These are phyloP conservation scores for Cyberlindnera amylophila DNA, from an alignment of 805 yeast genomes.

Conservation along the genomic window DNA sequence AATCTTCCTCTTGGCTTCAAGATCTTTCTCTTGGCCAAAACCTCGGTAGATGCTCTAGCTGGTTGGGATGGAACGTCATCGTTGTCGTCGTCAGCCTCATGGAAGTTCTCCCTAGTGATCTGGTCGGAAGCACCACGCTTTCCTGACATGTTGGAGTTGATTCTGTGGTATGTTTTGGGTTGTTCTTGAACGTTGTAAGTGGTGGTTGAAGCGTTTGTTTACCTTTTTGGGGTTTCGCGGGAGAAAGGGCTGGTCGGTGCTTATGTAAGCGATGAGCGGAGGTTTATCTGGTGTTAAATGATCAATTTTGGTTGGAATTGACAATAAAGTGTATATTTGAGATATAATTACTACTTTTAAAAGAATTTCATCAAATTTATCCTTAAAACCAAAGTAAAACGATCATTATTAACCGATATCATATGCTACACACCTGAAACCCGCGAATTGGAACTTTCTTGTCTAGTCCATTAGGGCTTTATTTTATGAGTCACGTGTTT, in stretches of 20 bases:
- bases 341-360: too few species aligned
- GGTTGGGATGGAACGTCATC: slow-evolving; percentile 36
- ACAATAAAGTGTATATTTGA: too few species aligned
- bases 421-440: too few species aligned
- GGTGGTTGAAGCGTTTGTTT: not conserved
- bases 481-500: too few species aligned
- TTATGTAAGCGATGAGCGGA: not conserved
- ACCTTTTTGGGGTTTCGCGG: not conserved
- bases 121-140: slow-evolving; percentile 70
- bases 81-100: slow-evolving; percentile 31
- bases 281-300: too few species aligned
- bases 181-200: not conserved
- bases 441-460: not conserved
- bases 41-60: slow-evolving; percentile 53
- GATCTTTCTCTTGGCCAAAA: slow-evolving; percentile 67
- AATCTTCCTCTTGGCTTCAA: slow-evolving; percentile 50
- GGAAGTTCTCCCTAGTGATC: slow-evolving; percentile 49
- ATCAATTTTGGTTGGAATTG: not conserved
- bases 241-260: too few species aligned
- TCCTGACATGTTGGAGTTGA: slow-evolving; percentile 39
- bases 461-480: not conserved
- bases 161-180: not conserved
- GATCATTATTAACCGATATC: not conserved
- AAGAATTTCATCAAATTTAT: too few species aligned
- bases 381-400: too few species aligned